These are phyloP conservation scores for Trichoderma erinaceum DNA, from an alignment of 495 filamentous ascomycete species.

Conservation along the genomic window DNA sequence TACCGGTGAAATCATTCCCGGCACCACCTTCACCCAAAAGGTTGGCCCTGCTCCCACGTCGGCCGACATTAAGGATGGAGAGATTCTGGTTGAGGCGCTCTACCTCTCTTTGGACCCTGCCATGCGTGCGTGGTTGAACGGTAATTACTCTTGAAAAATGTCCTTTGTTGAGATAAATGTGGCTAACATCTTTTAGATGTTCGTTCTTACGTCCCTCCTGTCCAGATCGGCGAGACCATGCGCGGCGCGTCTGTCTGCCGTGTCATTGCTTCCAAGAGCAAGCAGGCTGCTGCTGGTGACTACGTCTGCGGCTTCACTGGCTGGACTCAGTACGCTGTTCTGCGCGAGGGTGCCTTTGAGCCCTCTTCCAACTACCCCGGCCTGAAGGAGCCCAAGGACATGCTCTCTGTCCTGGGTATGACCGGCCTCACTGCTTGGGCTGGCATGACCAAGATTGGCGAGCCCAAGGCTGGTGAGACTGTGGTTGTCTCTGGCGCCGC, in stretches of 20 bases:
- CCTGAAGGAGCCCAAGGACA: constrained; percentile 49
- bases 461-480: constrained; percentile 52
- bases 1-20: constrained; percentile 31
- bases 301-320: constrained; percentile 46
- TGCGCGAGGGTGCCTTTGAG: constrained; percentile 38
- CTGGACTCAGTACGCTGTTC: constrained; percentile 58
- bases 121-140: constrained; percentile 62
- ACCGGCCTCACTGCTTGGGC: constrained; percentile 64
- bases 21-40: constrained; percentile 45
- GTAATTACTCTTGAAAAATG: constrained; percentile 19
- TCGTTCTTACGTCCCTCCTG: constrained; percentile 59
- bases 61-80: constrained; percentile 42
- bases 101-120: constrained; percentile 69
- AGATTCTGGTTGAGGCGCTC: constrained; percentile 56
- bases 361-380: constrained; percentile 41
- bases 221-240: constrained; percentile 59
- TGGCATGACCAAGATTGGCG: constrained; percentile 54
- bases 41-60: constrained; percentile 36
- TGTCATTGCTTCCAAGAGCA: constrained; percentile 36
- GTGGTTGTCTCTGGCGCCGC: constrained; percentile 66
- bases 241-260: constrained; percentile 52
- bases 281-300: constrained; percentile 46
- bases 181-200: constrained; percentile 31
- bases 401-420: constrained; percentile 50
- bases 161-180: background rate